These are phyloP conservation scores for Croton laevigatus DNA, from an alignment of 441 rosid genomes.

Conservation along the genomic window DNA sequence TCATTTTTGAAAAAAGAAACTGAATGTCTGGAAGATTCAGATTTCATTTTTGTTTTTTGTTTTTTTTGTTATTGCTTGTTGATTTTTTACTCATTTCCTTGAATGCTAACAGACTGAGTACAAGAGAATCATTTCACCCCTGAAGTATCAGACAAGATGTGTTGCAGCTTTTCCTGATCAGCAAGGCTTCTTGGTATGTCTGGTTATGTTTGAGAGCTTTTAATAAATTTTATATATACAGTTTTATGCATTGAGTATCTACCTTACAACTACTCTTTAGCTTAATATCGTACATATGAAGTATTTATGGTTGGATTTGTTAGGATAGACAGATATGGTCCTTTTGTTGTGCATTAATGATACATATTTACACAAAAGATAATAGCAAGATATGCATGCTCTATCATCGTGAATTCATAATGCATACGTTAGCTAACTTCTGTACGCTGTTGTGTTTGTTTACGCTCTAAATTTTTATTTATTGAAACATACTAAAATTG, in stretches of 20 bases:
- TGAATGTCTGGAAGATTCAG: background rate
- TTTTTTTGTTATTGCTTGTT: background rate
- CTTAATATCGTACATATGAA: background rate
- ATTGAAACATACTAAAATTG: background rate
- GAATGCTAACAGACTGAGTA: conserved; percentile 58
- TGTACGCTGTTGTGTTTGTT: background rate
- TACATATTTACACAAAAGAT: background rate
- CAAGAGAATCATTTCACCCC: conserved; percentile 82
- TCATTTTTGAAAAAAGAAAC: background rate
- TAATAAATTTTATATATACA: background rate
- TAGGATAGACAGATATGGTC: conserved; percentile 1
- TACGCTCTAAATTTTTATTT: background rate
- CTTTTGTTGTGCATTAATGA: background rate
- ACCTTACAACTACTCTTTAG: background rate
- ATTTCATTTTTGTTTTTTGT: background rate
- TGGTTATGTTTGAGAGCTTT: conserved; percentile 7
- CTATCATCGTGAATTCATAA: background rate
- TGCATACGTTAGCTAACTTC: background rate
- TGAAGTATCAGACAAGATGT: conserved; percentile 96
- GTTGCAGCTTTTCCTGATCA: conserved; percentile 98
- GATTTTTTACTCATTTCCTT: conserved; percentile 8
- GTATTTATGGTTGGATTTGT: background rate
- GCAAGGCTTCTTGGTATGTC: conserved; percentile 90
- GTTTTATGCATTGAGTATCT: background rate
- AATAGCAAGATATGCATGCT: background rate